phyloP scores from a whole-genome alignment of 495 filamentous ascomycete genomes.

The Daldinia vernicosa region DNA sequence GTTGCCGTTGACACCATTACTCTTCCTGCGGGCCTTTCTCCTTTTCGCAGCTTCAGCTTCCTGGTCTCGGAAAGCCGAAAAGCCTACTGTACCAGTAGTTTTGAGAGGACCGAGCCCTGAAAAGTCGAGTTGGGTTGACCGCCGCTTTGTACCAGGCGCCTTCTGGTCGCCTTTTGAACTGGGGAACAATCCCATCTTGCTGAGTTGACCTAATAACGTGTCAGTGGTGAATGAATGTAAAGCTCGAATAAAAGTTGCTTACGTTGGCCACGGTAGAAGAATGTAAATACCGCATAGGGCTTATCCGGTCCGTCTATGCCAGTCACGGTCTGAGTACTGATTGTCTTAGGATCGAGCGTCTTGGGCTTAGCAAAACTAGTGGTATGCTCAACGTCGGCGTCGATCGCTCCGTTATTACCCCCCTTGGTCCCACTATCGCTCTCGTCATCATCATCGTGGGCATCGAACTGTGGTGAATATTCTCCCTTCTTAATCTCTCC shows the following conservation, averaged over 20 bases:
- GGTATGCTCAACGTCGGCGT: slow-evolving; percentile 89
- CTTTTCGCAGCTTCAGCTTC: slow-evolving; percentile 58
- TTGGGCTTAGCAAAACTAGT: slow-evolving; percentile 99
- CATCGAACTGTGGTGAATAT: slow-evolving; percentile 97
- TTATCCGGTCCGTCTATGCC: slow-evolving; percentile 96
- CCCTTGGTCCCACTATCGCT: slow-evolving; percentile 58
- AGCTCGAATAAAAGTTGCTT: slow-evolving; percentile 52
- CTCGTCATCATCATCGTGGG: slow-evolving; percentile 89
- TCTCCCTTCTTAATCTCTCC: slow-evolving; percentile 97
- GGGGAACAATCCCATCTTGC: slow-evolving; percentile 89
- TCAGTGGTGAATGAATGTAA: slow-evolving; percentile 34
- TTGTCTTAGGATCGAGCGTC: slow-evolving; percentile 93
- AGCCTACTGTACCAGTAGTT: slow-evolving; percentile 84
- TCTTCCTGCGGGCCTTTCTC: slow-evolving; percentile 66
- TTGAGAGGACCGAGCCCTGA: slow-evolving; percentile 85
- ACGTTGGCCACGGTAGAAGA: slow-evolving; percentile 97
- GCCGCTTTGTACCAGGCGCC: slow-evolving; percentile 69
- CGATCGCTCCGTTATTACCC: slow-evolving; percentile 53
- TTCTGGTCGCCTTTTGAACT: slow-evolving; percentile 67
- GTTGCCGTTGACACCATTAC: slow-evolving; percentile 53
- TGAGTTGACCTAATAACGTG: slow-evolving; percentile 74
- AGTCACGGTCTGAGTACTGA: slow-evolving; percentile 97
- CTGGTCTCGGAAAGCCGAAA: slow-evolving; percentile 84
- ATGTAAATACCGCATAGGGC: slow-evolving; percentile 96
- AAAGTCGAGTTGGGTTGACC: slow-evolving; percentile 82